Base-by-base conservation (phyloP, 2,329 filamentous ascomycete genomes). In the Trichophyton benhamiae region DNA sequence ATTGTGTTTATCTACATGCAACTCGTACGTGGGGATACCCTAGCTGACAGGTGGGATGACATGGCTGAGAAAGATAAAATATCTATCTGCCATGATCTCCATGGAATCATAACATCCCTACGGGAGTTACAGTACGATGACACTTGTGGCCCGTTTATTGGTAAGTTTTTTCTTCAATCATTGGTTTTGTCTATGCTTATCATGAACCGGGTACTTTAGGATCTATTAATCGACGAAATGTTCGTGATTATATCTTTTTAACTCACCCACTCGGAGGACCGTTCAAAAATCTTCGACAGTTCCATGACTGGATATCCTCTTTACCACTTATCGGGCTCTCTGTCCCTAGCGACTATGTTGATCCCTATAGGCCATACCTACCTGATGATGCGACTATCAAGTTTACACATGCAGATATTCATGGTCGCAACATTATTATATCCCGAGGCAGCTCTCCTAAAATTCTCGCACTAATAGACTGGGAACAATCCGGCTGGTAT, bases 401-500 rank as follows among this genome's bases (percentile, higher is more conserved):
- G 0, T 68, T 69, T 61, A 69, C 68, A 1, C 65, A 15, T 68
- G 67, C 64, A 67, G 66, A 66, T 60, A 58, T 65, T 58, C 7
- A 62, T 20, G 48, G 62, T 5, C 63, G 64, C 5, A 70, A 71
- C 58, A 68, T 68, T 60, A 38, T 71, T 38, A 44, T 69, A 57
- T 64, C 68, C 13, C 53, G 58, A 3, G 68, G 64, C n/a, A 27
- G 61, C n/a, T 67, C 65, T 65, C 67, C 66, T 27, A 61, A 49
- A 57, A 64, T 71, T 38, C 65, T 64, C 38, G 65, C 66, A 8
- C 36, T 72, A 15, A 65, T 74, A n/a, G 70, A 72, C 59, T 73
- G 70, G 71, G 63, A 55, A 2, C 70, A 73, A 57, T 60, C 67
- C 8, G 71, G 71, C 1, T 74, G 70, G 70, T 70, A 72, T 62